Conservation (phyloP, 805 yeast species). For the Ogataea henricii region DNA sequence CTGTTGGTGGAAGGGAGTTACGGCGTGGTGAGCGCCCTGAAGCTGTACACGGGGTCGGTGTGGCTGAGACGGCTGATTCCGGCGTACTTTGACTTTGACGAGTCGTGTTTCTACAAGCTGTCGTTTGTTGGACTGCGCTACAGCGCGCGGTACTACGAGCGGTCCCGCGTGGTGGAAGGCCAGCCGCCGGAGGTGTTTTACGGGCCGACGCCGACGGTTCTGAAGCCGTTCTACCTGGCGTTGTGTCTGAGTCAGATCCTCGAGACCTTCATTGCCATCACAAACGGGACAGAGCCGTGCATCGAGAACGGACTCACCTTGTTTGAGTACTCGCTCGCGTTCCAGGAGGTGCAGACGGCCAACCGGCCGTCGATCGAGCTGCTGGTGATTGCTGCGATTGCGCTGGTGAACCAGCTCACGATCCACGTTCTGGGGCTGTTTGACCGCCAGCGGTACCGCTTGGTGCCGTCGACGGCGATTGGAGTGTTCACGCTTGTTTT, state of each 20-base stretch:
- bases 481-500: conserved; percentile 55
- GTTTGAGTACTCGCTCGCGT: conserved; percentile 74
- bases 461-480: conserved; percentile 62
- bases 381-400: conserved; percentile 53
- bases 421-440: conserved; percentile 65
- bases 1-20: conserved; percentile 36
- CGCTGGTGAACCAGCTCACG: conserved; percentile 57
- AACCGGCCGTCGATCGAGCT: conserved; percentile 55
- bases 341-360: conserved; percentile 65
- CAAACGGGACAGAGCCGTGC: conserved; percentile 56
- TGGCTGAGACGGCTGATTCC: conserved; percentile 17
- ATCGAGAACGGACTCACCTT: conserved; percentile 70
- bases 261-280: conserved; percentile 64
- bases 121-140: conserved; percentile 34
- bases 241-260: conserved; percentile 63
- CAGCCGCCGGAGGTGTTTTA: conserved; percentile 23
- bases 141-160: conserved; percentile 22
- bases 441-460: conserved; percentile 53
- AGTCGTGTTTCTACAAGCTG: conserved; percentile 21
- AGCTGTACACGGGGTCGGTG: conserved; percentile 23
- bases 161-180: conserved; percentile 3
- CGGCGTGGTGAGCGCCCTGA: conserved; percentile 39
- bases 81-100: conserved; percentile 28
- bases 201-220: conserved; percentile 51
- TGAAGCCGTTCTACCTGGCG: conserved; percentile 59